phyloP scores from a whole-genome alignment of 2,329 filamentous ascomycete genomes.

The Lojkania enalia region DNA sequence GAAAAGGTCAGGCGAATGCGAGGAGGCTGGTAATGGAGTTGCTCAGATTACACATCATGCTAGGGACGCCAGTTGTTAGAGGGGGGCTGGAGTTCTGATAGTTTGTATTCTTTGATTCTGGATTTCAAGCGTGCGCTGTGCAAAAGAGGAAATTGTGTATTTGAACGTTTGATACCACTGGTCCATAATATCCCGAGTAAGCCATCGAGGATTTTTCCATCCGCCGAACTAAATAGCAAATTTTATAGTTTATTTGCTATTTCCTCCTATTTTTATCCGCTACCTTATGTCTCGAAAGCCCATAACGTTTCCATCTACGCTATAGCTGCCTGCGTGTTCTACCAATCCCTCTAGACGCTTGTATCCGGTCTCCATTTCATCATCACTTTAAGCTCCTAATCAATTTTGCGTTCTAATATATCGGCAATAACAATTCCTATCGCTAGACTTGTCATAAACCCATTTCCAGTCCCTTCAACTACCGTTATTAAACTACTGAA shows the following conservation, averaged over 20 bases:
- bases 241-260: background rate
- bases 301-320: constrained; percentile 54
- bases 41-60: no score
- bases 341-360: constrained; percentile 52
- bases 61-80: no score
- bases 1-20: constrained; percentile 40
- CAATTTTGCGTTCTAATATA: constrained; percentile 51
- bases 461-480: constrained; percentile 57
- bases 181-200: no score
- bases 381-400: constrained; percentile 47
- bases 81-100: no score
- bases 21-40: constrained; percentile 38
- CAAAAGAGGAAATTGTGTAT: no score
- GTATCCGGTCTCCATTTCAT: constrained; percentile 59
- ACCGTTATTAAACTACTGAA: constrained; percentile 51
- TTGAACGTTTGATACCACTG: no score
- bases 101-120: no score
- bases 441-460: constrained; percentile 57
- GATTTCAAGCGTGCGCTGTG: no score
- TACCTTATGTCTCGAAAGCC: constrained; percentile 48
- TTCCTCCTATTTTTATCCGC: constrained; percentile 27
- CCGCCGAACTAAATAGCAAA: no score
- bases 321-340: constrained; percentile 54
- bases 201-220: no score
- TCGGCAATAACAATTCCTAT: constrained; percentile 57